Conservation (phyloP, 768 basidiomycete genomes). For the Stropharia rugosoannulata region DNA sequence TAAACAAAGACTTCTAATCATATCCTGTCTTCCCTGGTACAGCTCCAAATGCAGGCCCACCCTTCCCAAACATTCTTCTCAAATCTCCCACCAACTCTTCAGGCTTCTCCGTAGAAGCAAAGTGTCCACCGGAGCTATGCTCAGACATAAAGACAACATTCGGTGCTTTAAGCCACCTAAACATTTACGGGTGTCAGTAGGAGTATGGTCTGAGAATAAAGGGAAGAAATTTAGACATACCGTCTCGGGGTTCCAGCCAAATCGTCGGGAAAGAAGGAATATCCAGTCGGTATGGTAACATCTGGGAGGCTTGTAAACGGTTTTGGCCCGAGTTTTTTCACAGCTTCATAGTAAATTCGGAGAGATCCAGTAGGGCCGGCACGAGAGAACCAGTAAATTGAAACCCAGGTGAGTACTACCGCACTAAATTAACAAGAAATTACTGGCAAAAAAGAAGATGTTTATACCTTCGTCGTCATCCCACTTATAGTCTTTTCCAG, state of each 20-base stretch:
- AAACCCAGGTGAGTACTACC: slow-evolving; percentile 57
- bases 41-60: slow-evolving; percentile 46
- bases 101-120: slow-evolving; percentile 53
- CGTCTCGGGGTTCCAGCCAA: slow-evolving; percentile 26
- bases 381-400: slow-evolving; percentile 57
- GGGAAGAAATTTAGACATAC: slow-evolving; percentile 18
- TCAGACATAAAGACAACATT: slow-evolving; percentile 45
- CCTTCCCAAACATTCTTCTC: slow-evolving; percentile 54
- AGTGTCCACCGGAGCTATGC: slow-evolving; percentile 56
- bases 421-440: not conserved
- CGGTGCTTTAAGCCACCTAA: slow-evolving; percentile 40
- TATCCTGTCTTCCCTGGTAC: slow-evolving; percentile 45
- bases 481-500: slow-evolving; percentile 4
- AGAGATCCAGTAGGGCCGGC: slow-evolving; percentile 56
- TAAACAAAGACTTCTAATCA: not conserved
- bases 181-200: not conserved
- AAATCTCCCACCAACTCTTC: slow-evolving; percentile 47
- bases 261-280: slow-evolving; percentile 56
- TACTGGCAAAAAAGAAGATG: not conserved
- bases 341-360: slow-evolving; percentile 57
- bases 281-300: slow-evolving; percentile 41
- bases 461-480: slow-evolving; percentile 47
- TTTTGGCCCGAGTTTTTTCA: slow-evolving; percentile 4
- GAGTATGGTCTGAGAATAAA: not conserved
- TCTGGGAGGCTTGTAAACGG: slow-evolving; percentile 8